Percentiles rank a stretch among this genome's conserved stretches.
phyloP scores from a whole-genome alignment of 2,329 filamentous ascomycete species.

The Blastomyces gilchristii region DNA sequence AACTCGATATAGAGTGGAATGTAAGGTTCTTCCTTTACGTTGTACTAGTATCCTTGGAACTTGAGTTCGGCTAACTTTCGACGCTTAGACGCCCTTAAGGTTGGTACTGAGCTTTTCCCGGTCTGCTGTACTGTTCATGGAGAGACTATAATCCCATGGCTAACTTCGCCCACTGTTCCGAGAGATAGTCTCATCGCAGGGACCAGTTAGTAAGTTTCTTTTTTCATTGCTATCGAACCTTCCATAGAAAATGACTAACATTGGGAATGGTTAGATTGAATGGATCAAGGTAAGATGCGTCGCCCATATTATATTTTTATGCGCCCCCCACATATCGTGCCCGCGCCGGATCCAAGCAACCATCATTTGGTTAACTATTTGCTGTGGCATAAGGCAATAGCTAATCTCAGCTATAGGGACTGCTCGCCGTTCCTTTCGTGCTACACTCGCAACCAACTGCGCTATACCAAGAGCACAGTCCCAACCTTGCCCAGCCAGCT shows the following conservation, averaged over 20 bases:
- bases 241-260: not conserved
- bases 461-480: slow-evolving; percentile 60
- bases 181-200: slow-evolving; percentile 71
- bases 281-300: slow-evolving; percentile 66
- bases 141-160: slow-evolving; percentile 9
- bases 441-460: slow-evolving; percentile 91
- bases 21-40: slow-evolving; percentile 38
- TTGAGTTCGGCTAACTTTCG: not conserved
- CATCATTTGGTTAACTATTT: not conserved
- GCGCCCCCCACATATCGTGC: not conserved
- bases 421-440: slow-evolving; percentile 91
- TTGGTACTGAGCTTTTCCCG: slow-evolving; percentile 20
- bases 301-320: slow-evolving; percentile 17
- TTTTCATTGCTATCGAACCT: slow-evolving; percentile 1
- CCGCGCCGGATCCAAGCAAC: not conserved
- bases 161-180: slow-evolving; percentile 23
- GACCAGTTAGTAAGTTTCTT: slow-evolving; percentile 63
- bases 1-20: slow-evolving; percentile 54
- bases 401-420: slow-evolving; percentile 37
- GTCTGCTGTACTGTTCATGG: not conserved
- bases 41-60: not conserved
- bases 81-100: slow-evolving; percentile 52
- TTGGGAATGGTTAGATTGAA: slow-evolving; percentile 47
- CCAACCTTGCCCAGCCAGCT: slow-evolving; percentile 59
- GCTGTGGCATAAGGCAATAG: not conserved